Base-by-base conservation (phyloP, 768 basidiomycete species). In the Cantharellus anzutake region DNA sequence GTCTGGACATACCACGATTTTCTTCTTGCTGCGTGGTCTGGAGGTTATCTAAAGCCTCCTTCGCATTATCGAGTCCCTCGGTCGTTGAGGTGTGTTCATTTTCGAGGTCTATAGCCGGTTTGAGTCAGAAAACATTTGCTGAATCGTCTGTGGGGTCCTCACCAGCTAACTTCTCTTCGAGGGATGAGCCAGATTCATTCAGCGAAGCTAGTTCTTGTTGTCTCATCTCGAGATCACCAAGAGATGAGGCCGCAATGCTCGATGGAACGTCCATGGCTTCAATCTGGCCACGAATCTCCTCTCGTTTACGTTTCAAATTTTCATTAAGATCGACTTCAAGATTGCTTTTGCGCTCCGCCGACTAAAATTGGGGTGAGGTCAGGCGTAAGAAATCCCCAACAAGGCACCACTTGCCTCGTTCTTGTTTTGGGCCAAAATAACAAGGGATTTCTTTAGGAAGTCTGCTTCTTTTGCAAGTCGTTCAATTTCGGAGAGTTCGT, bases 241-340 rank as follows among this genome's bases (percentile, higher is more conserved):
- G 71, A 0, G 84, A 78, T 2, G 75, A 58, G 38, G 61, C 63
- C 1, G 63, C 67, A 11, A 41, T 62, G 11, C 58, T 51, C 5
- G 51, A 62, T 3, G 61, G 72, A 44, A 83, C 83, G 20, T 79
- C 84, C n/a, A 86, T 71, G 34, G 77, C 72, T 63, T 96, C 92
- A 5, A 97, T 71, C 68, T 85, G 85, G 41, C 72, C 70, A 56
- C 80, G 78, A 4, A 98, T 67, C 64, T 93, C 94, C 56, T 89
- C 84, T 51, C 81, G 77, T 35, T 84, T 78, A 4, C 93, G 79
- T 29, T 82, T 77, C 11, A 98, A 75, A 64, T 83, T 83, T 69
- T 99, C 96, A 63, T 86, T 89, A 53, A 98, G 75, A 69, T 98
- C 94, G 59, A 96, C 93, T 68, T 96, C 91, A 38, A 96, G 71